phyloP scores from a whole-genome alignment of 106 monocot species.

The Dioscorea dumetorum region DNA sequence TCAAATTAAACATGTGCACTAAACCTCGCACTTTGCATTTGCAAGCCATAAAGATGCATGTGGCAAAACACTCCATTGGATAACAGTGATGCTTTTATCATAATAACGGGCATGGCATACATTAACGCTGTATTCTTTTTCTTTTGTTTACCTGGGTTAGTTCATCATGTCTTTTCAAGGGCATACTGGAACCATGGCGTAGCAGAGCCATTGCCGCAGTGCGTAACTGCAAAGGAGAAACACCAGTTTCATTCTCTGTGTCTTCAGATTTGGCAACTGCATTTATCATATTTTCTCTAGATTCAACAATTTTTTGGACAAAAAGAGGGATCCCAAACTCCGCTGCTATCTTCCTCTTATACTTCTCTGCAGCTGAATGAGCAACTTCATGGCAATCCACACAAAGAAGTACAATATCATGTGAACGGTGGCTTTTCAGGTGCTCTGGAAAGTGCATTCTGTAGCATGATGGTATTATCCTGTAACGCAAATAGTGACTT shows the following conservation, averaged over 20 bases:
- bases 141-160: slow-evolving; percentile 50
- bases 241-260: slow-evolving; percentile 39
- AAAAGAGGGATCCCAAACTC: slow-evolving; percentile 84
- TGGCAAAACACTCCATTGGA: not conserved
- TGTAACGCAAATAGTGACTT: slow-evolving; percentile 84
- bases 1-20: not conserved
- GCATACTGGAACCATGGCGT: slow-evolving; percentile 86
- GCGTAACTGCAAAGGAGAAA: slow-evolving; percentile 82
- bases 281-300: slow-evolving; percentile 40
- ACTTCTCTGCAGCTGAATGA: slow-evolving; percentile 87
- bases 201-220: slow-evolving; percentile 95
- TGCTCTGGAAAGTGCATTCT: slow-evolving; percentile 99
- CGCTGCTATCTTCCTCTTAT: slow-evolving; percentile 69
- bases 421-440: slow-evolving; percentile 94
- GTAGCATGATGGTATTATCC: slow-evolving; percentile 98
- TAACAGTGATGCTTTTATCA: not conserved
- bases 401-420: slow-evolving; percentile 95
- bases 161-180: slow-evolving; percentile 51
- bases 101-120: not conserved
- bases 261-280: slow-evolving; percentile 8
- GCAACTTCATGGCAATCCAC: slow-evolving; percentile 98
- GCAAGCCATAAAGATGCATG: no score
- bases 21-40: no score
- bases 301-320: slow-evolving; percentile 63
- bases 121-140: not conserved